Base-by-base conservation (phyloP, 2,329 filamentous ascomycete species). In the Alternaria rosae region DNA sequence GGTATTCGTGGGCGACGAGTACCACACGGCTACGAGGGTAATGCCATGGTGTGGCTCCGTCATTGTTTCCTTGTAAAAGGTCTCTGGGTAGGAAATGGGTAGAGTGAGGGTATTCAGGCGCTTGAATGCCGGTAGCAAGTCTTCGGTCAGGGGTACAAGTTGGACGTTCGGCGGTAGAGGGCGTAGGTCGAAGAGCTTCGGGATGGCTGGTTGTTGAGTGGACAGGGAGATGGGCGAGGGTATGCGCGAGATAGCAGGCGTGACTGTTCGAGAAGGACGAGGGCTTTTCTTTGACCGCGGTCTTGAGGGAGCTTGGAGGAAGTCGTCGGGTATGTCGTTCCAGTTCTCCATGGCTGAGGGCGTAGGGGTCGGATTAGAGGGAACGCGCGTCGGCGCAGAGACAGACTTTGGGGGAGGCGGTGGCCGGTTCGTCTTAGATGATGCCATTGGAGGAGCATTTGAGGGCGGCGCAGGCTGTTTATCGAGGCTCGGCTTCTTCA, bases 11-110 rank as follows among this genome's bases (percentile, higher is more conserved):
- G 66, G 70, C 6, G 56, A 38, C 6, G 79, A 70, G 70, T 85
- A 82, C 81, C 88, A 89, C 48, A 88, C 70, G 4, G 87, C 87
- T 44, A 88, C 82, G n/a, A 88, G 82, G 9, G 88, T 88, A 56
- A 90, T 76, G 59, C 84, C 82, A 42, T 82, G 79, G 45, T 85
- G 74, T 3, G 83, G 80, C 58, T 89, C 86, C 3, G 84, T 82
- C 72, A 89, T 81, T 42, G 84, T 87, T 61, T 87, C 86, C 20
- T 82, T 84, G 79, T 87, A 90, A 81, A 89, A 90, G 17, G 81
- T 83, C 48, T 85, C 82, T 4, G 86, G 84, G 71, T 90, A 90
- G 55, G 85, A 83, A 59, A 90, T 86, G 7, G 88, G 88, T 2
- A 90, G 81, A 2, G 88, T 82, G 5, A 88, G 78, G 56, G 83